A percentile compares a stretch with the other conserved stretches of the same genome.
Evolutionary conservation across 106 monocot species (phyloP).

Genomic region (Cymbidium sinense): DNA sequence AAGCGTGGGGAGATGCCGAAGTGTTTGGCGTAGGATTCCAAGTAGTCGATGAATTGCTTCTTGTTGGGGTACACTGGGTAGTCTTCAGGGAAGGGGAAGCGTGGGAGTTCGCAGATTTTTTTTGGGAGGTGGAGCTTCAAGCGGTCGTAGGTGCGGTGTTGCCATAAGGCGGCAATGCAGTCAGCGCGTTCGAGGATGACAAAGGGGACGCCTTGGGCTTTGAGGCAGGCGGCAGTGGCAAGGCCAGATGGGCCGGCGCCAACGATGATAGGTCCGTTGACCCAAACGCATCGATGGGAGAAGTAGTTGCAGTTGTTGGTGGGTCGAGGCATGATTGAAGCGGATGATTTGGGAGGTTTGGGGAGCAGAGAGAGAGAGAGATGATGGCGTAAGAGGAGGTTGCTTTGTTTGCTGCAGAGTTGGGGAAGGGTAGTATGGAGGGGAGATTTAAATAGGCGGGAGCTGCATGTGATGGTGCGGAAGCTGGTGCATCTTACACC

Average conservation of each 20-base stretch:
- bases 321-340: neutral
- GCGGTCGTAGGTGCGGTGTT: constrained; percentile 14
- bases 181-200: constrained; percentile 13
- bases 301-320: neutral
- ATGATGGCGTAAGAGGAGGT: neutral
- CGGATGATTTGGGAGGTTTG: too few relatives aligned
- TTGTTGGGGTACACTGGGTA: constrained; percentile 10
- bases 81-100: constrained; percentile 1
- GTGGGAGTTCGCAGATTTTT: constrained; percentile 18
- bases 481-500: too few relatives aligned
- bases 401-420: neutral
- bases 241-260: constrained; percentile 22
- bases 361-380: neutral
- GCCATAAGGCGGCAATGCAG: constrained; percentile 17
- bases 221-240: constrained; percentile 23
- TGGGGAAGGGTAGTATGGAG: neutral
- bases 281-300: neutral
- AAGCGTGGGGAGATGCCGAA: constrained; percentile 7
- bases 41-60: constrained; percentile 12
- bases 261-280: constrained; percentile 14
- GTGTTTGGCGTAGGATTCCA: constrained; percentile 8
- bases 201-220: neutral
- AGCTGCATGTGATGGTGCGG: too few relatives aligned
- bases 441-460: neutral
- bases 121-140: constrained; percentile 24